Evolutionary conservation across 495 filamentous ascomycete species (phyloP).

Genomic region (Trichoderma asperelloides): DNA sequence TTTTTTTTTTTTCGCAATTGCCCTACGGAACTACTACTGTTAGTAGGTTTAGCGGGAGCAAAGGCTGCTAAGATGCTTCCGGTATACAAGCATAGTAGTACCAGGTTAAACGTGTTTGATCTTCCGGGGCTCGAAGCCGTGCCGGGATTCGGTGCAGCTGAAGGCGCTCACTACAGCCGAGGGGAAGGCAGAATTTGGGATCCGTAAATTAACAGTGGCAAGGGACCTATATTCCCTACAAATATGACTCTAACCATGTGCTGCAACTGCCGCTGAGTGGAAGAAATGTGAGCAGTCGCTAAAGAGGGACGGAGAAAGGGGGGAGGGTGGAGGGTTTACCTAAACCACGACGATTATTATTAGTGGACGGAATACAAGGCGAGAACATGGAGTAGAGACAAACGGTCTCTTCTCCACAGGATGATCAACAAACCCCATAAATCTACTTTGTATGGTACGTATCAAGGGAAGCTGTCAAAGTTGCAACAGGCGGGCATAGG

Average conservation of each 20-base stretch:
- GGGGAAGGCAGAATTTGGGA: not conserved
- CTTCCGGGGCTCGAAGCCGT: too few species aligned
- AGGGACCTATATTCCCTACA: not conserved
- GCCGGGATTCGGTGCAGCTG: not conserved
- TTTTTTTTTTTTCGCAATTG: not conserved
- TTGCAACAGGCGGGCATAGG: not conserved
- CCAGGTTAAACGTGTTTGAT: too few species aligned
- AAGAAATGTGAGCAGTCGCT: not conserved
- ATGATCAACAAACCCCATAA: not conserved
- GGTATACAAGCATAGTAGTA: too few species aligned
- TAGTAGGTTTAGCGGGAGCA: too few species aligned
- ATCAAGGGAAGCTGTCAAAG: not conserved
- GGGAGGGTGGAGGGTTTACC: not conserved
- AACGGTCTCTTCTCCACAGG: not conserved
- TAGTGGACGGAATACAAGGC: too few species aligned
- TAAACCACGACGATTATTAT: too few species aligned
- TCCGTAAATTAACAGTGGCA: not conserved
- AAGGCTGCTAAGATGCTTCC: too few species aligned
- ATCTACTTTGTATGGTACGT: too few species aligned
- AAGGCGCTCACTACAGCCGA: not conserved
- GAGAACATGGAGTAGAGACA: too few species aligned
- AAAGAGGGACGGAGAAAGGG: not conserved
- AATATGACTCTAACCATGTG: not conserved
- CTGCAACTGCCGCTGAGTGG: not conserved
- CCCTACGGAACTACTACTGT: too few species aligned